Evolutionary conservation across 176 grass and related monocot genomes (phyloP), one percentile per base, ranked within the genome.

Genomic region (Musa acuminata): DNA sequence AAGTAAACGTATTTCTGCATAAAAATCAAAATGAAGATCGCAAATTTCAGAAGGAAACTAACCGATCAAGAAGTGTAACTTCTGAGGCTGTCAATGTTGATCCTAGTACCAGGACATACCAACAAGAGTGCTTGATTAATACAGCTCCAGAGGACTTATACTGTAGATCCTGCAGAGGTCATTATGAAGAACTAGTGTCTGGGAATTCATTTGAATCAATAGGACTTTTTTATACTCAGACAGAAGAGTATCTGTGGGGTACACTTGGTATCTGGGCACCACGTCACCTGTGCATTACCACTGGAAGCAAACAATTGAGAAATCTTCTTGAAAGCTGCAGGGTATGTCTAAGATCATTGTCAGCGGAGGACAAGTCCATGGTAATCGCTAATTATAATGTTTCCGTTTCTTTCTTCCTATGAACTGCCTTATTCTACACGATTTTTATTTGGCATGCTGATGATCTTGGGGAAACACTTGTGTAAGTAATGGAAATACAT

Each of bases 251-350:
- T 65, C 8, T 76, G 12, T 76, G 64, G 51, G n/a, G 48, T 25
- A 65, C 21, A 65, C 24, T 77, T 65, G 59, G 58, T 26, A 64
- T 66, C 2, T 77, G 75, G 75, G 59, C 16, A 16, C 59, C 75
- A 52, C n/a, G 43, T 22, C 55, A 75, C 21, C 19, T 75, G 11
- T 75, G 73, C 26, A 62, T 75, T 49, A 75, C 73, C 11, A 75
- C 54, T 12, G 73, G 73, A 19, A 75, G 73, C 62, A 75, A 22
- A 50, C 26, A 50, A 48, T 29, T 75, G 19, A 75, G 27, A 55
- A 75, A 59, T 13, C 55, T 75, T 50, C 53, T 75, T 62, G 73
- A 52, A 23, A 22, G 48, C 8, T 53, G 59, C 20, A 65, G 49
- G 43, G 24, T 51, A 50, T 77, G 59, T 60, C 75, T 52, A 13